Evolutionary conservation across 2,329 filamentous ascomycete species (phyloP), one percentile per base, ranked within the genome.

Genomic region (Ramularia endophylla): DNA sequence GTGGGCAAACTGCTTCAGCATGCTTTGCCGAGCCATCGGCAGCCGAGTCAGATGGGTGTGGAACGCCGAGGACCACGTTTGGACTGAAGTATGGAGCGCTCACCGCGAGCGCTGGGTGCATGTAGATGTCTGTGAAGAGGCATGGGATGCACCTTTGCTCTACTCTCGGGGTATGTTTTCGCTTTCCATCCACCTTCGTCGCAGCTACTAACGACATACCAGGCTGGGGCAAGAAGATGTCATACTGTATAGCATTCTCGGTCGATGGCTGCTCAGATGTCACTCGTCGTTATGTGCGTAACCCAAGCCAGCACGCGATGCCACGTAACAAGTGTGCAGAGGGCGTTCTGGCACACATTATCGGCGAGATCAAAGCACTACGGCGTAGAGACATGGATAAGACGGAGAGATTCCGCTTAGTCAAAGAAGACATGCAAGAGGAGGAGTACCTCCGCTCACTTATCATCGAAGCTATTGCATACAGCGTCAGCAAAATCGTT

Each of bases 1-100:
- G 69, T 97, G 92, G 88, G 88, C 87, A 52, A 97, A 95, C 68
- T 95, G 89, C 73, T 98, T 98, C 69, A 90, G 84, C 68, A 97
- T 97, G 92, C 76, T 98, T 38, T 97, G 90, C 71, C 80, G 90
- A 46, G 92, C 92, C 4, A 80, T 97, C 11, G 90, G 90, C 36
- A 86, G 85, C 46, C 79, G 90, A 47, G 88, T 95, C 17, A 80
- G 92, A 58, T 98, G 92, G 92, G 85, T 98, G 8, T 98, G 92
- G 92, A 97, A 97, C 55, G 83, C 85, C 20, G 92, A 97, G 65
- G 92, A 97, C 63, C 87, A 95, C 59, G 87, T 95, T 18, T 98
- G 92, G 92, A 95, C 89, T 1, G 92, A 97, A 58, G 84, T 97
- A 11, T 98, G 95, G 68, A 95, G 89, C 2, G 86, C 92, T 49